Conservation (phyloP, 1,284 basidiomycete species). For the Leccinum pachyderme region DNA sequence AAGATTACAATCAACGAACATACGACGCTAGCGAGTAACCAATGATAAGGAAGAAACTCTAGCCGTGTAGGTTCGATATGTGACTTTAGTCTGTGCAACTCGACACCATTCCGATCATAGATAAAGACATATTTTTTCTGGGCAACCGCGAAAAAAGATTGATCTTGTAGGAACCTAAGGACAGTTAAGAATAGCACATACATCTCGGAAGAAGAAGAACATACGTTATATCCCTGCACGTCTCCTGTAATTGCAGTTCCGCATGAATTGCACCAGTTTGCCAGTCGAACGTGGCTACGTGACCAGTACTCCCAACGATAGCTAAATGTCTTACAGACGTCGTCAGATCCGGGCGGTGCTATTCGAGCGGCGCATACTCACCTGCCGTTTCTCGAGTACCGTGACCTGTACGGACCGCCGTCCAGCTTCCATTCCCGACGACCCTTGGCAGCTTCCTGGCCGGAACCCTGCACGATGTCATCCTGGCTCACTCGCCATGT, state of each 20-base stretch:
- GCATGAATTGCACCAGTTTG: slow-evolving; percentile 83
- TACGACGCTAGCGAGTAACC: slow-evolving; percentile 85
- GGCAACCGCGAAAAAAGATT: slow-evolving; percentile 91
- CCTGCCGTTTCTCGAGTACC: slow-evolving; percentile 92
- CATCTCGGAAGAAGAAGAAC: slow-evolving; percentile 24
- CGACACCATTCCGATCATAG: slow-evolving; percentile 92
- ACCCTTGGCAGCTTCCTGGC: slow-evolving; percentile 72
- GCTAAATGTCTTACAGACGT: slow-evolving; percentile 66
- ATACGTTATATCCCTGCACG: slow-evolving; percentile 87
- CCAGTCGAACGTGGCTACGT: slow-evolving; percentile 97
- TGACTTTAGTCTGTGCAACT: slow-evolving; percentile 81
- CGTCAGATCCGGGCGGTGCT: not conserved
- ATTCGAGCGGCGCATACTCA: slow-evolving; percentile 36
- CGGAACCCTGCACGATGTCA: slow-evolving; percentile 72
- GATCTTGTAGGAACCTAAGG: slow-evolving; percentile 85
- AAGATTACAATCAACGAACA: slow-evolving; percentile 29
- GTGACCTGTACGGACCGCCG: slow-evolving; percentile 79
- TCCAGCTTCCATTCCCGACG: slow-evolving; percentile 82
- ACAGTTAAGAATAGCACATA: slow-evolving; percentile 8
- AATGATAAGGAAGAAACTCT: slow-evolving; percentile 96
- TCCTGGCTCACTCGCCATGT: slow-evolving; percentile 88
- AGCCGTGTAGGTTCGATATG: slow-evolving; percentile 91
- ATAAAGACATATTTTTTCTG: slow-evolving; percentile 97
- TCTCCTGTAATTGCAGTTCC: slow-evolving; percentile 89
- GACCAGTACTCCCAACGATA: slow-evolving; percentile 79